Evolutionary conservation across 495 filamentous ascomycete species (phyloP).

Genomic region (Letharia columbiana): DNA sequence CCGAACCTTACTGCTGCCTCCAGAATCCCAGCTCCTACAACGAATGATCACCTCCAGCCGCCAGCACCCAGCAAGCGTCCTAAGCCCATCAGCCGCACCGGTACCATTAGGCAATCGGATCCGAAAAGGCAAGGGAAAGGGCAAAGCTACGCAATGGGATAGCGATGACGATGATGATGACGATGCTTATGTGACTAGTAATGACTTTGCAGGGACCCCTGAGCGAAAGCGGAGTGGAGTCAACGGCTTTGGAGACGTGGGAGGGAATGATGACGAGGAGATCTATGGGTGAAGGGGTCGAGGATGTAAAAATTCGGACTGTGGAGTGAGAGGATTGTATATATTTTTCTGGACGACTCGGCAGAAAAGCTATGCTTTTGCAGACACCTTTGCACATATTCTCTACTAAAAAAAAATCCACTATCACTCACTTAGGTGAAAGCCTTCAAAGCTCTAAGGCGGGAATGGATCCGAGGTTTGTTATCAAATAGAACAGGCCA

Average conservation of each 20-base stretch:
- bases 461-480: too few species aligned
- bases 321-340: neutral
- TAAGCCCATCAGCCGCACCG: slow-evolving; percentile 5
- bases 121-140: slow-evolving; percentile 26
- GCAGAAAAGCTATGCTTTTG: neutral
- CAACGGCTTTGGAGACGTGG: slow-evolving; percentile 16
- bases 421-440: too few species aligned
- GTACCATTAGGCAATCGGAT: slow-evolving; percentile 15
- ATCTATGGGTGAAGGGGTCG: slow-evolving; percentile 13
- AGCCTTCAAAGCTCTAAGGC: too few species aligned
- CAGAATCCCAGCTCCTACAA: neutral
- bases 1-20: neutral
- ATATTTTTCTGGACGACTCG: neutral
- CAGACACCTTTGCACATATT: neutral
- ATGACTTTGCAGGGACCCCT: slow-evolving; percentile 20
- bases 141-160: slow-evolving; percentile 23
- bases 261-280: slow-evolving; percentile 19
- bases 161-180: slow-evolving; percentile 26
- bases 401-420: too few species aligned
- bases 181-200: slow-evolving; percentile 28
- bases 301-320: neutral
- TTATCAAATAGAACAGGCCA: too few species aligned
- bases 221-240: slow-evolving; percentile 14
- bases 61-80: slow-evolving; percentile 9
- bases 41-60: slow-evolving; percentile 1